phyloP scores from a whole-genome alignment of 495 filamentous ascomycete genomes.

The Lophiostoma macrostomum region DNA sequence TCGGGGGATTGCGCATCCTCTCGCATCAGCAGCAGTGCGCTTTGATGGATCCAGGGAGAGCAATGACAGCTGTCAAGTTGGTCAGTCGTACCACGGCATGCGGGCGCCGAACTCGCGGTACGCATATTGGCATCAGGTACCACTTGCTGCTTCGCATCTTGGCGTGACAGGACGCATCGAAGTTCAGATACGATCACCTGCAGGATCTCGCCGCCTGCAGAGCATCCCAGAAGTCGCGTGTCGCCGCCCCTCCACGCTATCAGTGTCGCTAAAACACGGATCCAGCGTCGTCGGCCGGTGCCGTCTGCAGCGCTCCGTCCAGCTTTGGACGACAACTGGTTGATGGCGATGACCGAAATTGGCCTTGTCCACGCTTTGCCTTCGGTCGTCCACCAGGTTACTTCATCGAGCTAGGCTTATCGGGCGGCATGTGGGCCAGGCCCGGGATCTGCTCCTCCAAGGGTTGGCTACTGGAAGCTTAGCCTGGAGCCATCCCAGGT shows the following conservation, averaged over 20 bases:
- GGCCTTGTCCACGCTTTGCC: not conserved
- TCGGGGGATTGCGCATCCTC: not conserved
- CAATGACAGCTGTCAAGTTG: too few relatives aligned
- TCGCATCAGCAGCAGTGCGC: not conserved
- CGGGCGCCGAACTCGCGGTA: too few relatives aligned
- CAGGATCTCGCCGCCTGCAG: not conserved
- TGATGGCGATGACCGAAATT: conserved; percentile 7
- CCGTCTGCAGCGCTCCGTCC: not conserved
- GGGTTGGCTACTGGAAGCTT: conserved; percentile 5
- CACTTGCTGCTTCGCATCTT: too few relatives aligned
- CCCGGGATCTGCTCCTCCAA: not conserved
- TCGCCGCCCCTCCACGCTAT: too few relatives aligned
- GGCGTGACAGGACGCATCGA: too few relatives aligned
- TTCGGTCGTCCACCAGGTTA: conserved; percentile 10
- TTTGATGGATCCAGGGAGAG: not conserved
- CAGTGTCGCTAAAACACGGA: not conserved
- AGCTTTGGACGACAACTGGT: not conserved
- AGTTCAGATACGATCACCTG: too few relatives aligned
- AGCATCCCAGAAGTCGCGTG: too few relatives aligned
- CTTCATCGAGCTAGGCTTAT: conserved; percentile 18
- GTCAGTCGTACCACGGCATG: too few relatives aligned
- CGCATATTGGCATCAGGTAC: too few relatives aligned
- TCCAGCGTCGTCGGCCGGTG: conserved; percentile 1
- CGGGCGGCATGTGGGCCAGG: conserved; percentile 9
- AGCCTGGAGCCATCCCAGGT: not conserved